Conservation (phyloP, 768 basidiomycete genomes). For the Psilocybe cubensis region DNA sequence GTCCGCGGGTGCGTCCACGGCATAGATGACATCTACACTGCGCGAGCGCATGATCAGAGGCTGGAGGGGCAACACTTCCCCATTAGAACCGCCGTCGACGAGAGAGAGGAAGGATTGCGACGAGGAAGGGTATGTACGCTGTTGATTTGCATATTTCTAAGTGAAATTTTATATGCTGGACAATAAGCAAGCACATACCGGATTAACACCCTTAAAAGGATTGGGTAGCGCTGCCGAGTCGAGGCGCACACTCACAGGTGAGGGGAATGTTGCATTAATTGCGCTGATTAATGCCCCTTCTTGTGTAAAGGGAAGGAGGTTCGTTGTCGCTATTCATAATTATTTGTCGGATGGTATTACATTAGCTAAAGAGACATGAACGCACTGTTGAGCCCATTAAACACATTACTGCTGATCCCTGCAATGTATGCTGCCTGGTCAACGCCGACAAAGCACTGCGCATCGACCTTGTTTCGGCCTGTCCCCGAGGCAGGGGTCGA, state of each 20-base stretch:
- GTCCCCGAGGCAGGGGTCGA: slow-evolving; percentile 1
- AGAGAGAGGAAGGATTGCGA: slow-evolving; percentile 11
- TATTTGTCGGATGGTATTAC: background rate
- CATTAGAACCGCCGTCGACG: slow-evolving; percentile 14
- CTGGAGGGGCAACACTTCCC: slow-evolving; percentile 9
- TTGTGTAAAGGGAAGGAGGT: background rate
- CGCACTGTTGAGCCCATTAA: slow-evolving; percentile 10
- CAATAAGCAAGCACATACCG: background rate
- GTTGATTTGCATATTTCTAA: background rate
- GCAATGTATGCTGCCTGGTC: slow-evolving; percentile 12
- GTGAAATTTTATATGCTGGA: background rate
- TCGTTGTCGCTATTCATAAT: background rate
- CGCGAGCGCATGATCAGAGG: slow-evolving; percentile 7
- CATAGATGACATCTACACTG: slow-evolving; percentile 7
- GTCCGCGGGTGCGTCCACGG: slow-evolving; percentile 11
- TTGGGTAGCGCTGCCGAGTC: slow-evolving; percentile 10
- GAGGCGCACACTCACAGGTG: slow-evolving; percentile 3
- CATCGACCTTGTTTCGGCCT: background rate
- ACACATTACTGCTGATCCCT: slow-evolving; percentile 9
- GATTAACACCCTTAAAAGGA: slow-evolving; percentile 9
- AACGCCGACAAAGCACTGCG: slow-evolving; percentile 7
- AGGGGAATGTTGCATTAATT: slow-evolving; percentile 4
- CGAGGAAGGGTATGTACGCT: slow-evolving; percentile 4
- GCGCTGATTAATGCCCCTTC: slow-evolving; percentile 3
- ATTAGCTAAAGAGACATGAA: background rate